Evolutionary conservation across 148 eudicot species (phyloP), one percentile per base, ranked within the genome.

Genomic region (Rhododendron ferrugineum): DNA sequence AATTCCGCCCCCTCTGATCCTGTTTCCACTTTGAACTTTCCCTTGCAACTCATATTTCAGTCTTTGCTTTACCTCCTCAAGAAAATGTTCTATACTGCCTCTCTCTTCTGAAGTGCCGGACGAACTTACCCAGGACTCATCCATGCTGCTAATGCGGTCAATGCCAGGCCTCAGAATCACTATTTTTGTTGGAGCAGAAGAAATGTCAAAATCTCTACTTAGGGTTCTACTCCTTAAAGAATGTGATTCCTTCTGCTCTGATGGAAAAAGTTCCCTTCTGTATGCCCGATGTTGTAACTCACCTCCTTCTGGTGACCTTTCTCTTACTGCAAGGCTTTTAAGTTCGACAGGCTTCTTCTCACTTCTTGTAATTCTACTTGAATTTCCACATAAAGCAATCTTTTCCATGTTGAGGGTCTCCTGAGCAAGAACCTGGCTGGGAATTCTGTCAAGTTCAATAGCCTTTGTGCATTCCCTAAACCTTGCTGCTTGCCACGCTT

Each of bases 401-500:
- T 97, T 97, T 90, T 97, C 96, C 89, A 89, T 94, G 56, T 92
- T 94, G 88, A 94, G 96, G 56, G 90, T 91, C 90, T 93, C 90
- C 87, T 94, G 98, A 83, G 98, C 98, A 84, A 92, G 92, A 90
- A 90, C 90, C 86, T 95, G 95, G 34, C 89, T 89, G 40, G 95
- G 93, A 79, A 86, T 90, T 79, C 90, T 88, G 62, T 90, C 91
- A 68, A 89, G 93, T 60, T 95, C 93, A 87, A 91, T 92, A 52
- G 90, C 88, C 85, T 95, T 92, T 54, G 98, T 93, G 88, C 98
- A 95, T 86, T 97, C 95, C 66, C 89, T 91, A 82, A 94, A 93
- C 89, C 99, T 90, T 68, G 95, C 93, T 30, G 99, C 92, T 89
- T 95, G 99, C 94, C 95, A 97, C 70, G 96, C 98, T 90, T 92